Evolutionary conservation across 2,329 filamentous ascomycete species (phyloP).

Genomic region (Fusarium dlaminii): DNA sequence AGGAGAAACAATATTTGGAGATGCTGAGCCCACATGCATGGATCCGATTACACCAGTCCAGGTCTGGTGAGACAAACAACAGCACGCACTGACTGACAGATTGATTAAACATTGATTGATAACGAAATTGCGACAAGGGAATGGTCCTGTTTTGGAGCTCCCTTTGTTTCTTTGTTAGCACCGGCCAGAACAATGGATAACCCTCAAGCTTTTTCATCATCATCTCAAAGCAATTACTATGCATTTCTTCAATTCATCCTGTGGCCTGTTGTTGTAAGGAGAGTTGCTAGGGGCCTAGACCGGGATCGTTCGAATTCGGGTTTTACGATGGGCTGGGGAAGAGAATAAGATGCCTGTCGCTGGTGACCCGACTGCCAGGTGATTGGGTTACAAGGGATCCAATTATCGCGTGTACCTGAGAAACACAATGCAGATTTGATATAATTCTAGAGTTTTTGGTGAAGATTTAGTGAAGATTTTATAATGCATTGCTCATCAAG

Average conservation of each 20-base stretch:
- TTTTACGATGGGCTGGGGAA: slow-evolving; percentile 4
- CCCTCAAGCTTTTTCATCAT: slow-evolving; percentile 8
- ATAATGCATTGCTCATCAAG: neutral
- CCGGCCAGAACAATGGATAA: neutral
- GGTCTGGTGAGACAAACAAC: slow-evolving; percentile 12
- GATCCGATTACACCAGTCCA: slow-evolving; percentile 4
- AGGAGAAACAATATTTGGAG: neutral
- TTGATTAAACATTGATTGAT: slow-evolving; percentile 35
- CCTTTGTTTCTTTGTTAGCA: neutral
- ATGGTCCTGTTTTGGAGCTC: slow-evolving; percentile 17
- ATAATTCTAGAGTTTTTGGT: neutral
- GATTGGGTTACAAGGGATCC: slow-evolving; percentile 8
- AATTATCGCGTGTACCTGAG: neutral
- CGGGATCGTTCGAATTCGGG: slow-evolving; percentile 27
- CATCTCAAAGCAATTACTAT: slow-evolving; percentile 12
- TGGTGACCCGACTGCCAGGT: neutral
- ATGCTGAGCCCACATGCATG: slow-evolving; percentile 13
- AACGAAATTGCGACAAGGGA: slow-evolving; percentile 21
- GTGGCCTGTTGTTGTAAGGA: neutral
- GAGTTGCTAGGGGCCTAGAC: neutral
- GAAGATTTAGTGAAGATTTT: neutral
- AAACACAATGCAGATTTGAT: neutral
- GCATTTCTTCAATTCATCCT: neutral
- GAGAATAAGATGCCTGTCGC: neutral
- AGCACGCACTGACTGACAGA: slow-evolving; percentile 21